phyloP scores from a whole-genome alignment of 495 filamentous ascomycete species.

The Talaromyces stipitatus region DNA sequence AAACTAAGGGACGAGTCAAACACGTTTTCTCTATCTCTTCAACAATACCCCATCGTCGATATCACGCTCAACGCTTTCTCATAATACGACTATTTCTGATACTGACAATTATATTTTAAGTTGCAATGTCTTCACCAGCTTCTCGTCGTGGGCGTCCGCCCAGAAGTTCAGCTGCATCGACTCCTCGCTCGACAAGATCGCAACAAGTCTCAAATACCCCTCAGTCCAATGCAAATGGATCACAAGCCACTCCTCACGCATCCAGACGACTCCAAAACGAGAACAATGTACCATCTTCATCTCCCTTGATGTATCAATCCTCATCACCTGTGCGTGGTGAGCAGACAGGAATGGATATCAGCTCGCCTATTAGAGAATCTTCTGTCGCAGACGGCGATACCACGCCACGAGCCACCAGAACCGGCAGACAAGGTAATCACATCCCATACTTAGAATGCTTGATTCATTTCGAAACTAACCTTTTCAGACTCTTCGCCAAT shows the following conservation, averaged over 20 bases:
- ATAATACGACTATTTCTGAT: not conserved
- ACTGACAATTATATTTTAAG: not conserved
- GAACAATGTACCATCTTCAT: constrained; percentile 51
- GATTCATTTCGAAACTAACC: not conserved
- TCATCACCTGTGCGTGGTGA: constrained; percentile 58
- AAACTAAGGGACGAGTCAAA: not conserved
- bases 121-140: constrained; percentile 43
- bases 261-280: constrained; percentile 35
- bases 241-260: constrained; percentile 35
- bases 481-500: constrained; percentile 79
- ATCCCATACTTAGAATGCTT: constrained; percentile 7
- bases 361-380: constrained; percentile 58
- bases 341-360: constrained; percentile 47
- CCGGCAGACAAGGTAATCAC: constrained; percentile 58
- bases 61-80: not conserved
- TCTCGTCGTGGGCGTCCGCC: constrained; percentile 33
- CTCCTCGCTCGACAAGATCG: constrained; percentile 33
- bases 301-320: constrained; percentile 77
- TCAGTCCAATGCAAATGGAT: constrained; percentile 10
- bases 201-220: constrained; percentile 22
- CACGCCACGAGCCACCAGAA: constrained; percentile 63
- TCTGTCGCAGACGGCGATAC: constrained; percentile 53
- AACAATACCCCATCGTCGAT: not conserved
- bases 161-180: constrained; percentile 30
- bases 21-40: not conserved